A percentile compares a stretch with the other conserved stretches of the same genome.
Conservation (phyloP, 2,329 filamentous ascomycete species). For the Fusarium acutatum region DNA sequence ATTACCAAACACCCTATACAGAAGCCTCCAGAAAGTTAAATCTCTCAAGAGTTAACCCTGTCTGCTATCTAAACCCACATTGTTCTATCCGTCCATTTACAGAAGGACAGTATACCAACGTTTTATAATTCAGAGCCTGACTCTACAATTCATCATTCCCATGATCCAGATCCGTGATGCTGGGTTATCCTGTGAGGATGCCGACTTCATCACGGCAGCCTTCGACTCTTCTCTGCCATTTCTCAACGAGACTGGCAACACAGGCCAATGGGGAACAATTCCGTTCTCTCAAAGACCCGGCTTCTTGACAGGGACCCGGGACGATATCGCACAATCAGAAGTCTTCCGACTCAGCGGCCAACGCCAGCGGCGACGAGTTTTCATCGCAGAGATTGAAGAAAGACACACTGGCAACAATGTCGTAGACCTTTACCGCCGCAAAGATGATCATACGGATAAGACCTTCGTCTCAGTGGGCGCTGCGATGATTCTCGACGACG, state of each 20-base stretch:
- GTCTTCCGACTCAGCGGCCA: neutral
- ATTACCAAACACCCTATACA: neutral
- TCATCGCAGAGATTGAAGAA: neutral
- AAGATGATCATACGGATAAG: accelerated
- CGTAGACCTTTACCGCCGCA: accelerated
- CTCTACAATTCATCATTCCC: neutral
- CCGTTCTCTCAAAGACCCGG: accelerated
- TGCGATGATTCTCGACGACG: neutral
- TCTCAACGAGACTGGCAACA: neutral
- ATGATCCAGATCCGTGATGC: neutral
- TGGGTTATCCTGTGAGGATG: accelerated
- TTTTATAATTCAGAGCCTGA: accelerated
- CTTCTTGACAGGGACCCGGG: accelerated
- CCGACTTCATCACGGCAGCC: accelerated
- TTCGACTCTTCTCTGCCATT: neutral
- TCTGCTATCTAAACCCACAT: neutral
- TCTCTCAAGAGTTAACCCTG: neutral
- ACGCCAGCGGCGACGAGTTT: neutral
- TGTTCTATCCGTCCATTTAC: too few relatives aligned
- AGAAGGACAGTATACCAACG: neutral
- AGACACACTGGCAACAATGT: accelerated
- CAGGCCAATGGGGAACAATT: neutral
- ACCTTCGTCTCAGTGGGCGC: accelerated
- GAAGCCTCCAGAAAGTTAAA: neutral
- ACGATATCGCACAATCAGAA: neutral